Base-by-base conservation (phyloP, 768 basidiomycete species). In the Boletellus sp. region DNA sequence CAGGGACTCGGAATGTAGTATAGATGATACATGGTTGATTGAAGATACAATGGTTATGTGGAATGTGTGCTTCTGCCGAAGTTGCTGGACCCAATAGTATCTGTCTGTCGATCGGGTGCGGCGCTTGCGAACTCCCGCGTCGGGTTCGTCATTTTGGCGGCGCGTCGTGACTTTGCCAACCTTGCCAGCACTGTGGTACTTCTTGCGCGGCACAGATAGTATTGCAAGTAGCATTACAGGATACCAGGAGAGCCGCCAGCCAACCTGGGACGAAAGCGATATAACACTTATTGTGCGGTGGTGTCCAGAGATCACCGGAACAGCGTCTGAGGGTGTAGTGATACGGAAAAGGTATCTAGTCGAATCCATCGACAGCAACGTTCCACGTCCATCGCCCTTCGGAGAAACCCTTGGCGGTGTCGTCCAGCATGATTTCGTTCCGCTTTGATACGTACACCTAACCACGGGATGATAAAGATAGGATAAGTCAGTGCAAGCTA, bases 401-500 rank as follows among this genome's bases (percentile, higher is more conserved):
- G 36, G 84, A 67, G 72, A 90, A 94, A 5, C 94, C 94, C 52
- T 78, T 81, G 0, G 94, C 89, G 0, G 95, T 97, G 68, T 98
- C 96, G 60, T 95, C 92, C 32, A 98, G 72, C 57, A 99, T 79
- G 61, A 97, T 94, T 67, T 93, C 87, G 67, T 96, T 94, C 28
- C 96, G 80, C 72, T 94, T 97, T 72, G 93, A 85, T n/a, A 97
- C 94, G 63, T 97, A 98, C 16, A 91, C 85, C 79, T 89, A 53
- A 1, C 49, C 51, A 42, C 19, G 10, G 19, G 41, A 42, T 24
- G 22, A 3, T 16, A 17, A 41, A 39, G 20, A 44, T 41, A 23
- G 15, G 15, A 35, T 46, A 17, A 22, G 13, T 44, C 24, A 24
- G 6, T 10, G 26, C 40, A 10, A 23, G 26, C 42, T 24, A 51